Conservation (phyloP, 768 basidiomycete genomes). For the Lyophyllum semitale region DNA sequence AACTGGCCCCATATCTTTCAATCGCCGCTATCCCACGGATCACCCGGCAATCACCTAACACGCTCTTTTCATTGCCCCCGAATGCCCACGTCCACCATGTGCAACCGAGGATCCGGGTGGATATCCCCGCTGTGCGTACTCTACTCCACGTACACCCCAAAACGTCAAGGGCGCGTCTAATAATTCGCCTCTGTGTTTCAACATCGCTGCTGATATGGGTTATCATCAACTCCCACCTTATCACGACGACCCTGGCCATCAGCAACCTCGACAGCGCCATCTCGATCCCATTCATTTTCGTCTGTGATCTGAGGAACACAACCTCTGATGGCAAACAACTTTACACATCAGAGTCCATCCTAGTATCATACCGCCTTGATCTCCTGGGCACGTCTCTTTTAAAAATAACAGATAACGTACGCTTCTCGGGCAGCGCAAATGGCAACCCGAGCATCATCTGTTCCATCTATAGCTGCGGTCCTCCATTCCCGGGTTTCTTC, state of each 20-base stretch:
- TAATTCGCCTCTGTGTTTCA: background rate
- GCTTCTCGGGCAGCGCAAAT: too few relatives aligned
- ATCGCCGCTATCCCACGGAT: constrained; percentile 24
- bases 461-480: too few relatives aligned
- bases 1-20: constrained; percentile 16
- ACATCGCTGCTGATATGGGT: too few relatives aligned
- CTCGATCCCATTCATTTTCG: constrained; percentile 4
- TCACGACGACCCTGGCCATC: constrained; percentile 35
- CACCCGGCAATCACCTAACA: constrained; percentile 20
- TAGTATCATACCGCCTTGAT: background rate
- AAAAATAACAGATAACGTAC: too few relatives aligned
- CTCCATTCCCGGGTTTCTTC: too few relatives aligned
- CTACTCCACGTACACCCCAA: too few relatives aligned
- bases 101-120: background rate
- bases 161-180: too few relatives aligned
- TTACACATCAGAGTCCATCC: background rate
- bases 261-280: background rate
- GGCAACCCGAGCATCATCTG: too few relatives aligned
- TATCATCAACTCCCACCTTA: constrained; percentile 34
- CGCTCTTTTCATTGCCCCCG: background rate
- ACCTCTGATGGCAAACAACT: background rate
- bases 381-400: background rate
- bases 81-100: constrained; percentile 5
- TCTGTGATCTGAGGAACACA: background rate
- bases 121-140: background rate